phyloP scores from a whole-genome alignment of 768 basidiomycete genomes.

The Naganishia randhawae region DNA sequence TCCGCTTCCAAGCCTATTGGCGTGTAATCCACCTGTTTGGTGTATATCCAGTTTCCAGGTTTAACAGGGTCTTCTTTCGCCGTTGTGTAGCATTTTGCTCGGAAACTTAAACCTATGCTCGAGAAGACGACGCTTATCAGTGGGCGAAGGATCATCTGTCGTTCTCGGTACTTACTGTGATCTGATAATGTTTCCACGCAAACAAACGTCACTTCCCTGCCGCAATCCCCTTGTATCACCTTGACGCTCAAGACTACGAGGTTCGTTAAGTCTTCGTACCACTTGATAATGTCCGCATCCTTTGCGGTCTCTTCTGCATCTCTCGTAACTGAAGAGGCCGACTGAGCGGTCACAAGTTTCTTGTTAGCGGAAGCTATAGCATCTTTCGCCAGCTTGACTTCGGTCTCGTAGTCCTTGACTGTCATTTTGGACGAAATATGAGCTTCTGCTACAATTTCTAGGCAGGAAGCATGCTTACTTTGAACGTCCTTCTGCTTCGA shows the following conservation, averaged over 20 bases:
- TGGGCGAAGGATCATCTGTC: background rate
- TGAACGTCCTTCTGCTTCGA: constrained; percentile 37
- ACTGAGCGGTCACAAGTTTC: constrained; percentile 15
- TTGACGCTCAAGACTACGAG: constrained; percentile 67
- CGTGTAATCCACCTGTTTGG: constrained; percentile 36
- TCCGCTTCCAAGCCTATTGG: constrained; percentile 43
- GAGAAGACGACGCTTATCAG: background rate
- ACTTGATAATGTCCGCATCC: constrained; percentile 59
- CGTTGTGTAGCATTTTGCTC: constrained; percentile 40
- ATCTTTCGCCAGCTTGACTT: constrained; percentile 36
- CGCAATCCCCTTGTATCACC: constrained; percentile 51
- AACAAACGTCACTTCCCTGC: constrained; percentile 62
- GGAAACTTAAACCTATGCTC: constrained; percentile 45
- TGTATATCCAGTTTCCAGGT: constrained; percentile 32
- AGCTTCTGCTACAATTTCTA: background rate
- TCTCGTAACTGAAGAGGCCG: constrained; percentile 21
- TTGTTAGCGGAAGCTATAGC: constrained; percentile 19
- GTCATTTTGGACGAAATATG: background rate
- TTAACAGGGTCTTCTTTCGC: constrained; percentile 30
- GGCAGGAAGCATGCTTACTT: constrained; percentile 21
- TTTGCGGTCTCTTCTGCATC: constrained; percentile 30
- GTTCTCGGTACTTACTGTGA: constrained; percentile 34
- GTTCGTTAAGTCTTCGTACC: constrained; percentile 85
- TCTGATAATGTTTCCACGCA: constrained; percentile 55
- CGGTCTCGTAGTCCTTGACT: constrained; percentile 40